Percentiles rank a stretch among this genome's conserved stretches.
phyloP scores from a whole-genome alignment of 371 early-diverging fungal genomes.

The Actinomucor elegans region DNA sequence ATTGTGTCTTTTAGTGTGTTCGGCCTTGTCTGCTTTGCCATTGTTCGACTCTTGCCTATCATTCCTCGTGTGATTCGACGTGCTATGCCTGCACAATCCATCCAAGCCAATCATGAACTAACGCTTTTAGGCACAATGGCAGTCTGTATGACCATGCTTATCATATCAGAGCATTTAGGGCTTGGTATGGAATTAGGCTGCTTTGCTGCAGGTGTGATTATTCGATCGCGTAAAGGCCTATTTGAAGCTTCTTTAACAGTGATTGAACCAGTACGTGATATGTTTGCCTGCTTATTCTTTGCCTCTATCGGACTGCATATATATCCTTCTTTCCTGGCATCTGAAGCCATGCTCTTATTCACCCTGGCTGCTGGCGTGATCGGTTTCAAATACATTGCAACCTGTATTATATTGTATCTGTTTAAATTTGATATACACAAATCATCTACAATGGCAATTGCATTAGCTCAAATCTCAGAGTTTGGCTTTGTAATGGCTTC shows the following conservation, averaged over 20 bases:
- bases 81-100: slow-evolving; percentile 23
- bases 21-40: slow-evolving; percentile 34
- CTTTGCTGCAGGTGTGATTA: slow-evolving; percentile 63
- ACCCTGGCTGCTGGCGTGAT: slow-evolving; percentile 48
- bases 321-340: slow-evolving; percentile 58
- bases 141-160: slow-evolving; percentile 48
- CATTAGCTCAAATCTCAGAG: slow-evolving; percentile 63
- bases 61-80: slow-evolving; percentile 21
- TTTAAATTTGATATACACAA: slow-evolving; percentile 40
- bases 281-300: slow-evolving; percentile 65
- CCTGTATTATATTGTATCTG: slow-evolving; percentile 31
- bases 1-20: slow-evolving; percentile 41
- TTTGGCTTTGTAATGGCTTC: slow-evolving; percentile 64
- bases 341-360: slow-evolving; percentile 51
- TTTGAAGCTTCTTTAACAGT: slow-evolving; percentile 40
- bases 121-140: slow-evolving; percentile 54
- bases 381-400: slow-evolving; percentile 53
- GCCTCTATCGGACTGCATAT: slow-evolving; percentile 67
- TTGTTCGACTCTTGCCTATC: slow-evolving; percentile 30
- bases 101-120: slow-evolving; percentile 43
- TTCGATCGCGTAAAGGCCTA: slow-evolving; percentile 42
- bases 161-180: slow-evolving; percentile 44
- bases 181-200: slow-evolving; percentile 62
- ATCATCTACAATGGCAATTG: slow-evolving; percentile 52
- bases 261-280: slow-evolving; percentile 58